phyloP scores from a whole-genome alignment of 1,139 yeast species.

The Martiniozyma asiatica region DNA sequence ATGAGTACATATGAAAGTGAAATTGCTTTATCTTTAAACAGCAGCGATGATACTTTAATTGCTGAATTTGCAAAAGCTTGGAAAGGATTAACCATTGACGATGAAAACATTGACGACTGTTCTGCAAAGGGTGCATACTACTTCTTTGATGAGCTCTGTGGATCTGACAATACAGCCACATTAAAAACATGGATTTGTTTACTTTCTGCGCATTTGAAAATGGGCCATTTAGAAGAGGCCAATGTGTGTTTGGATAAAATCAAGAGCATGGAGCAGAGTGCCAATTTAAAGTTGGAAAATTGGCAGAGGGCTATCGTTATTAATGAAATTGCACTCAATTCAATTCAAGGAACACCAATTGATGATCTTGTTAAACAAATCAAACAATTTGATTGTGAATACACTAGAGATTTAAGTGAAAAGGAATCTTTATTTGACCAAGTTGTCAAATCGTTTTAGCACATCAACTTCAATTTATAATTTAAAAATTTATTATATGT shows the following conservation, averaged over 20 bases:
- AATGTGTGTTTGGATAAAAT: constrained; percentile 25
- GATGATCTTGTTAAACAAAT: no score
- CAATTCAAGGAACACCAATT: constrained; percentile 37
- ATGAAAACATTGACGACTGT: constrained; percentile 9
- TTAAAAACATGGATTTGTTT: constrained; percentile 26
- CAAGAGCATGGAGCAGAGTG: no score
- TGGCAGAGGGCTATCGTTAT: constrained; percentile 43
- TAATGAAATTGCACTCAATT: constrained; percentile 39
- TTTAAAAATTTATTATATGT: no score
- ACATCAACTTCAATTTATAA: no score
- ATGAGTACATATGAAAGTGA: background rate
- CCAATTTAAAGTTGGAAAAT: constrained; percentile 19
- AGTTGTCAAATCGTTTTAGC: no score
- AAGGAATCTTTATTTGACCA: constrained; percentile 39
- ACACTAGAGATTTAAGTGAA: constrained; percentile 31
- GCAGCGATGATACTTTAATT: constrained; percentile 16
- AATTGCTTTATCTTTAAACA: constrained; percentile 7
- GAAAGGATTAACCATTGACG: constrained; percentile 11
- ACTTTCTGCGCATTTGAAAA: constrained; percentile 27
- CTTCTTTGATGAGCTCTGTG: constrained; percentile 20
- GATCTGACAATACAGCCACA: constrained; percentile 18
- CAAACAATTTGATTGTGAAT: no score
- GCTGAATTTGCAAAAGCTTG: constrained; percentile 20
- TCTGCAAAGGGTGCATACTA: constrained; percentile 18
- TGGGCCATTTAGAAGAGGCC: constrained; percentile 31